Evolutionary conservation across 139 green algal species (phyloP), one percentile per base, ranked within the genome.

Genomic region (Chlamydomonas applanata): DNA sequence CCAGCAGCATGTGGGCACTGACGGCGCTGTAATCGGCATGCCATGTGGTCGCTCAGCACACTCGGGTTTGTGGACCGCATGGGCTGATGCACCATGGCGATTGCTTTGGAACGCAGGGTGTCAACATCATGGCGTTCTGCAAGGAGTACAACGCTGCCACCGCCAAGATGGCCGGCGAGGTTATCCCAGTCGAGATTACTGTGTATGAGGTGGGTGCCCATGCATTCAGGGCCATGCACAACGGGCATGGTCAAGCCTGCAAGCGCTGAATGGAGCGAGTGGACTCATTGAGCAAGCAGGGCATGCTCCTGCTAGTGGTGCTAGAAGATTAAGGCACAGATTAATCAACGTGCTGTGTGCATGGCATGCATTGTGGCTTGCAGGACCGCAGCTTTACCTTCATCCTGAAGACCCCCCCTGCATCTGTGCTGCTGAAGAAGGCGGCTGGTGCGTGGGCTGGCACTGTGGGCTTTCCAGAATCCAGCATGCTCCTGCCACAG

Each of bases 51-150:
- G 33, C 34, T 17, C 29, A 9, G 33, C 32, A 46, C 63, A 70
- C 25, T 49, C 22, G 33, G 22, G 22, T 70, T 70, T 46, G 34
- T 70, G 20, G 22, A 44, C 32, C 22, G 11, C 32, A 70, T 63
- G n/a, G 25, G 56, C 56, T 63, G 24, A 34, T 29, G 56, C 56
- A 63, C 56, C 56, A 63, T 63, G n/a, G 56, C 56, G n/a, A 63
- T 63, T 7, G 5, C 36, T 40, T 46, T 69, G 61, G 29, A 69
- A 40, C 61, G 33, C 85, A 97, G 94, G 96, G 96, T 82, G 95
- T 99, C 14, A 99, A 99, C 89, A 99, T 99, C 84, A 99, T 99
- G 96, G 83, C 85, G 17, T 99, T 99, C 88, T 99, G 96, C 92
- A 99, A 99, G 89, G 91, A 98, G 80, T 99, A 99, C 94, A 99